These are phyloP conservation scores for Cercophora newfieldiana DNA, from an alignment of 495 filamentous ascomycete species.

Conservation along the genomic window DNA sequence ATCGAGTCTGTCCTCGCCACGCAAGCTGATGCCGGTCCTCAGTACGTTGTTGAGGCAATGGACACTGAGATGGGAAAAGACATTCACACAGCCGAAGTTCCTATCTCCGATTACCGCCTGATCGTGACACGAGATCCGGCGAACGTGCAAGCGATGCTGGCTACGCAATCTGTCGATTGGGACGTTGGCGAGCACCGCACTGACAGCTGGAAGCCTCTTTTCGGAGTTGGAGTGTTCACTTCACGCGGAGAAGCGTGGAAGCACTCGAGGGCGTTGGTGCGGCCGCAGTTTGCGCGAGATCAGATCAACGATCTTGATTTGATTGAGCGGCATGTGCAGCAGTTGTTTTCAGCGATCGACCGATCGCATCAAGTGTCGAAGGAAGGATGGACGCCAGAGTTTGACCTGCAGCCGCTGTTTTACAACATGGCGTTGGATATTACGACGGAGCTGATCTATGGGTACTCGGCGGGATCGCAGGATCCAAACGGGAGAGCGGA, in stretches of 20 bases:
- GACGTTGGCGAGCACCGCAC: slow-evolving; percentile 52
- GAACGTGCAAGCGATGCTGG: slow-evolving; percentile 64
- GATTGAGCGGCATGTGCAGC: slow-evolving; percentile 62
- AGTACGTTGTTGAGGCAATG: slow-evolving; percentile 26
- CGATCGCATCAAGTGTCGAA: not conserved
- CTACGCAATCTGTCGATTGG: slow-evolving; percentile 62
- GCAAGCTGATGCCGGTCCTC: slow-evolving; percentile 16
- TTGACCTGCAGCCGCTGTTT: slow-evolving; percentile 67
- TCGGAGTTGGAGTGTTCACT: slow-evolving; percentile 73
- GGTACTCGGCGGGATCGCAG: slow-evolving; percentile 49
- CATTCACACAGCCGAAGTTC: slow-evolving; percentile 25
- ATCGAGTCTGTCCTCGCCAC: slow-evolving; percentile 22
- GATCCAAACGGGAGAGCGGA: slow-evolving; percentile 18
- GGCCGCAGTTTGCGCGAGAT: slow-evolving; percentile 62
- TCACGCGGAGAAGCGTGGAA: slow-evolving; percentile 66
- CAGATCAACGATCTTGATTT: slow-evolving; percentile 61
- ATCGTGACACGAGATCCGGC: slow-evolving; percentile 59
- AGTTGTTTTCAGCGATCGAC: slow-evolving; percentile 39
- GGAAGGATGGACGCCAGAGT: slow-evolving; percentile 28
- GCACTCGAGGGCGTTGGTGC: slow-evolving; percentile 60
- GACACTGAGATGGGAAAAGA: slow-evolving; percentile 28
- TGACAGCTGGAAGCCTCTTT: slow-evolving; percentile 51
- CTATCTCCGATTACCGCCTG: slow-evolving; percentile 33
- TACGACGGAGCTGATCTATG: slow-evolving; percentile 73
- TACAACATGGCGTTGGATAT: slow-evolving; percentile 68